These are phyloP conservation scores for Yamadazyma atmosphaerica DNA, from an alignment of 1,139 yeast species.

Conservation along the genomic window DNA sequence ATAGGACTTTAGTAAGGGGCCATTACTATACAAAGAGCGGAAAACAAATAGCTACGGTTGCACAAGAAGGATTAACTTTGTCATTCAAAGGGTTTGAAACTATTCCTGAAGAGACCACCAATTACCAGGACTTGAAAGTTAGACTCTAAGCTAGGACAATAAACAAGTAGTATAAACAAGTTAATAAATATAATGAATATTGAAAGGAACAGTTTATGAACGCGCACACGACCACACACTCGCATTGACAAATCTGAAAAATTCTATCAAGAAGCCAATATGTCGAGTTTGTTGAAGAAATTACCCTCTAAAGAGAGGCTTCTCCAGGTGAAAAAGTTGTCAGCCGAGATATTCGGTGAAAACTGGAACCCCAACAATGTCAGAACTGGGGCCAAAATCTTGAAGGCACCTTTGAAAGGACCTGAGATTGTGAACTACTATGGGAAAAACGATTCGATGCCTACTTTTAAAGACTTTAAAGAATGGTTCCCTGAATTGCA, in stretches of 20 bases:
- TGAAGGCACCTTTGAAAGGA: conserved; percentile 75
- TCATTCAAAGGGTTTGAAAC: conserved; percentile 18
- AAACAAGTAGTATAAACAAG: no score
- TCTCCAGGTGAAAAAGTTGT: conserved; percentile 28
- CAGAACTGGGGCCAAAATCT: conserved; percentile 77
- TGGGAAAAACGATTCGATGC: conserved; percentile 66
- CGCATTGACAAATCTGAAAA: no score
- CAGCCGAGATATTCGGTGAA: conserved; percentile 35
- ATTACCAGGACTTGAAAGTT: conserved; percentile 12
- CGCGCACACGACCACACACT: no score
- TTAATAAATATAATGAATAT: no score
- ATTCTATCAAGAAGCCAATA: background rate
- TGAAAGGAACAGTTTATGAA: no score
- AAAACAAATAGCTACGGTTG: conserved; percentile 40
- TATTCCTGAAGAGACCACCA: conserved; percentile 14
- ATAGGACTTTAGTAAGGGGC: conserved; percentile 42
- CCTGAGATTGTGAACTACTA: conserved; percentile 71
- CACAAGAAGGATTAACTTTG: conserved; percentile 47
- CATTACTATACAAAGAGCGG: conserved; percentile 33
- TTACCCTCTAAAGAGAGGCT: conserved; percentile 31
- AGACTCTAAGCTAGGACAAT: conserved; percentile 12
- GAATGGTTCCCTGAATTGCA: conserved; percentile 57
- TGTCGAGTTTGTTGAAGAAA: conserved; percentile 17
- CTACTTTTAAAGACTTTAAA: conserved; percentile 62
- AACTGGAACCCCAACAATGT: conserved; percentile 61